phyloP scores from a whole-genome alignment of 306 rosid species.

The Delonix regia region DNA sequence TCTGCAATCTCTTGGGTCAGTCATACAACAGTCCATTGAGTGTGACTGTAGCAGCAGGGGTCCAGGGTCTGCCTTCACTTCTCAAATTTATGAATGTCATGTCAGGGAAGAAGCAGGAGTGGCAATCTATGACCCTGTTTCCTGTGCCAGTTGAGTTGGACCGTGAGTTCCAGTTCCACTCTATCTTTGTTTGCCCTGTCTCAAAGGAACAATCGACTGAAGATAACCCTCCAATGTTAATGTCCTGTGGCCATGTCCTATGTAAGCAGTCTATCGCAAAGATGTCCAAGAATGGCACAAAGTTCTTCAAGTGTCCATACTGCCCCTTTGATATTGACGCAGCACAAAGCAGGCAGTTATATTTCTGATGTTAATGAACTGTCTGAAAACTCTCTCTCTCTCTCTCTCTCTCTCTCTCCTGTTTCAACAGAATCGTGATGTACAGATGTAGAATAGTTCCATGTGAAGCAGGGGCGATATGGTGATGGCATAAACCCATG shows the following conservation, averaged over 20 bases:
- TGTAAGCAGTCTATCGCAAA: slow-evolving; percentile 88
- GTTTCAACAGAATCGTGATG: slow-evolving; percentile 36
- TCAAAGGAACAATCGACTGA: slow-evolving; percentile 89
- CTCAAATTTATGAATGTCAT: slow-evolving; percentile 81
- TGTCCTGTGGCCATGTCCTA: slow-evolving; percentile 93
- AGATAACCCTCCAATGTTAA: slow-evolving; percentile 89
- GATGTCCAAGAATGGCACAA: slow-evolving; percentile 89
- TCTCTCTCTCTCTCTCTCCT: not conserved
- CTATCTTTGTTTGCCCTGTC: slow-evolving; percentile 94
- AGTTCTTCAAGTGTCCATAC: slow-evolving; percentile 82
- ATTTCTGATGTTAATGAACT: slow-evolving; percentile 44
- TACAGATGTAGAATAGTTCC: slow-evolving; percentile 46
- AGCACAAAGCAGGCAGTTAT: slow-evolving; percentile 55
- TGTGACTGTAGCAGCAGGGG: slow-evolving; percentile 79
- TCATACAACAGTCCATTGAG: slow-evolving; percentile 84
- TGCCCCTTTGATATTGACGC: slow-evolving; percentile 78
- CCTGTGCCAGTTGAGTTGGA: slow-evolving; percentile 86
- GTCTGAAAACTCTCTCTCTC: not conserved
- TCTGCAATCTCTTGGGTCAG: slow-evolving; percentile 82
- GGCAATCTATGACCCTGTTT: slow-evolving; percentile 83
- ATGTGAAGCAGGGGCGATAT: slow-evolving; percentile 27
- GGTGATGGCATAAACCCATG: slow-evolving; percentile 28
- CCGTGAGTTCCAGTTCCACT: slow-evolving; percentile 84
- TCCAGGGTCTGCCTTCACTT: slow-evolving; percentile 75
- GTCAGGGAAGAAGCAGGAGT: slow-evolving; percentile 90